Percentiles rank a stretch among this genome's conserved stretches.
These are phyloP conservation scores for Pichia scutulata DNA, from an alignment of 805 yeast species.

Conservation along the genomic window DNA sequence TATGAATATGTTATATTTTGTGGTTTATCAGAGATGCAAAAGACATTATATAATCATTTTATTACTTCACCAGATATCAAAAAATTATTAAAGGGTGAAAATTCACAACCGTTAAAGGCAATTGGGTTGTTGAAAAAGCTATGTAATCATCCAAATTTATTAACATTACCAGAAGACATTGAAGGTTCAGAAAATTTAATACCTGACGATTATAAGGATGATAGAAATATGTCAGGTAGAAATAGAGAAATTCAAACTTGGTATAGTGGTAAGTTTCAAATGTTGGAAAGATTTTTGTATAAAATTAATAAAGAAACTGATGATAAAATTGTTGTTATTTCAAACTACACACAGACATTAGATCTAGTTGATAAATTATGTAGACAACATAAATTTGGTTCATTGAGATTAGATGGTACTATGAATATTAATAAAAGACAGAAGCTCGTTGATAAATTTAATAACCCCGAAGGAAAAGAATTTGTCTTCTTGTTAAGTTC, in stretches of 20 bases:
- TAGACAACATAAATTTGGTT: slow-evolving; percentile 64
- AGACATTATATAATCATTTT: slow-evolving; percentile 59
- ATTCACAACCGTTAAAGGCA: slow-evolving; percentile 82
- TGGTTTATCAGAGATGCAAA: slow-evolving; percentile 71
- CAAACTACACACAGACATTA: slow-evolving; percentile 90
- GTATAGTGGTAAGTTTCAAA: slow-evolving; percentile 80
- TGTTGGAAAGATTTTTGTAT: slow-evolving; percentile 75
- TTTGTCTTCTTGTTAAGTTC: slow-evolving; percentile 85
- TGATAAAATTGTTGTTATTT: slow-evolving; percentile 90
- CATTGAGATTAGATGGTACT: slow-evolving; percentile 83
- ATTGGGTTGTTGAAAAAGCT: slow-evolving; percentile 83
- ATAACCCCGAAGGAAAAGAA: slow-evolving; percentile 82
- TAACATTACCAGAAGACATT: slow-evolving; percentile 71
- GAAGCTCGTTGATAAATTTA: slow-evolving; percentile 78
- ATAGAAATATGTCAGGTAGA: slow-evolving; percentile 41
- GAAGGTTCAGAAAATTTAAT: slow-evolving; percentile 56
- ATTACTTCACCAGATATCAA: slow-evolving; percentile 73
- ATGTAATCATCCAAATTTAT: slow-evolving; percentile 88
- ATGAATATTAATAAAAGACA: slow-evolving; percentile 89
- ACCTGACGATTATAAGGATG: slow-evolving; percentile 66
- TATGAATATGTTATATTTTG: slow-evolving; percentile 97
- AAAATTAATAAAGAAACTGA: slow-evolving; percentile 74
- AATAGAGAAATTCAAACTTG: slow-evolving; percentile 68
- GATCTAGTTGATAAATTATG: slow-evolving; percentile 88
- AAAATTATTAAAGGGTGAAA: slow-evolving; percentile 54